Evolutionary conservation across 306 rosid genomes (phyloP), one percentile per base, ranked within the genome.

Genomic region (Pyrus betulifolia): DNA sequence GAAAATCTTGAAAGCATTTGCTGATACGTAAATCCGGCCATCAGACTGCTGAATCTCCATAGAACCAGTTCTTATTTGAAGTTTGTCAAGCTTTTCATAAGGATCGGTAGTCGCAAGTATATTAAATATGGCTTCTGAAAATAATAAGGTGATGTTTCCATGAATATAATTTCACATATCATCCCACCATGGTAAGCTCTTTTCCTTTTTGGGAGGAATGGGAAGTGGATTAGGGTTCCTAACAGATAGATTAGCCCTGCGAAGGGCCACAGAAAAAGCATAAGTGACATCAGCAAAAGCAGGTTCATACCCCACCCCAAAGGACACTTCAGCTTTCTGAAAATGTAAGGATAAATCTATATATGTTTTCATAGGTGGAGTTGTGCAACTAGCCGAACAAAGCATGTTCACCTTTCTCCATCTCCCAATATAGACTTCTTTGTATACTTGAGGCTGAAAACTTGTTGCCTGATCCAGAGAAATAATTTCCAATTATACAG

Each of bases 131-230:
- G 97, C 83, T 86, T 96, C 97, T 68, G 91, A 80, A 74, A 96
- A 87, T 68, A 67, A 75, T 44, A 96, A 77, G 72, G 91, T 84
- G 83, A 92, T 82, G 70, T 85, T 88, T 82, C 99, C 99, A 76
- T 96, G 99, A 54, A 92, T 91, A 85, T 92, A 96, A 86, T 91
- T 86, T 88, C 99, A 91, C 84, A 89, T 86, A 86, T 96, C 99
- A 85, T 96, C 99, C 99, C 99, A 96, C 99, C 99, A 96, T 45
- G 99, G 99, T 84, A 96, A 89, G 82, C 91, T 92, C 78, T 90
- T 88, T 79, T 96, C 99, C 82, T 91, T 96, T 83, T 96, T 96
- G 10, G 89, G 93, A 12, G 91, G 91, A n/a, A n/a, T n/a, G 68
- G 88, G 78, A 77, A 73, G 88, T 76, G 93, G 87, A 65, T 84